These are phyloP conservation scores for Debaryomycetaceae sp. DNA, from an alignment of 1,139 yeast species.

Conservation along the genomic window DNA sequence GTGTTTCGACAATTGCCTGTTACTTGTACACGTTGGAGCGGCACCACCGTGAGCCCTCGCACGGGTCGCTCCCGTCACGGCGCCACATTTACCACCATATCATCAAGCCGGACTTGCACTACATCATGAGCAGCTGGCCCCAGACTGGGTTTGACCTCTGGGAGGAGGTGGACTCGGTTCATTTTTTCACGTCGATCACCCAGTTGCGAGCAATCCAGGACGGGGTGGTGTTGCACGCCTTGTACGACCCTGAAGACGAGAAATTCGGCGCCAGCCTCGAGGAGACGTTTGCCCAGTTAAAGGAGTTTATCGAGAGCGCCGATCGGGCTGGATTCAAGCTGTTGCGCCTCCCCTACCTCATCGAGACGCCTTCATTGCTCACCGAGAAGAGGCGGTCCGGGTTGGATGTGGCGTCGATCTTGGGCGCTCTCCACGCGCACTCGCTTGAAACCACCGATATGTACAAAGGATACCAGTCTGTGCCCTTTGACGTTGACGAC, in stretches of 20 bases:
- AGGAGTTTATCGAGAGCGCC: constrained; percentile 30
- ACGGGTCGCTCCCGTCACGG: constrained; percentile 17
- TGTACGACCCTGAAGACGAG: constrained; percentile 24
- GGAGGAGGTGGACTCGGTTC: constrained; percentile 80
- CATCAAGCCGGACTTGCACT: constrained; percentile 68
- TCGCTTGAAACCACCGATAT: constrained; percentile 32
- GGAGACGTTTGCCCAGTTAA: constrained; percentile 28
- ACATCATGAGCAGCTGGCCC: constrained; percentile 61
- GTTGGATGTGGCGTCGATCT: constrained; percentile 71
- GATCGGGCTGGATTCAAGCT: constrained; percentile 43
- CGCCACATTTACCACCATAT: constrained; percentile 46
- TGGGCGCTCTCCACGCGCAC: constrained; percentile 67
- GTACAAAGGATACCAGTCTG: constrained; percentile 20
- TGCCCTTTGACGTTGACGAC: constrained; percentile 61
- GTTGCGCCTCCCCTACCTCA: constrained; percentile 47
- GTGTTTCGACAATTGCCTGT: constrained; percentile 61
- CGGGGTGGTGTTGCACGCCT: constrained; percentile 48
- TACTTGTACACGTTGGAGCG: constrained; percentile 45
- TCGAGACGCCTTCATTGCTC: constrained; percentile 62
- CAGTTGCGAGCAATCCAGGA: constrained; percentile 66
- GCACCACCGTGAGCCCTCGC: constrained; percentile 22
- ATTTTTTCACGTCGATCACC: constrained; percentile 73
- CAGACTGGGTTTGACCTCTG: constrained; percentile 76
- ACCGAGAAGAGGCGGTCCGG: constrained; percentile 52
- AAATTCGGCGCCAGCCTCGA: constrained; percentile 23